phyloP scores from a whole-genome alignment of 805 yeast species.

The Saccharomycopsis schoenii region DNA sequence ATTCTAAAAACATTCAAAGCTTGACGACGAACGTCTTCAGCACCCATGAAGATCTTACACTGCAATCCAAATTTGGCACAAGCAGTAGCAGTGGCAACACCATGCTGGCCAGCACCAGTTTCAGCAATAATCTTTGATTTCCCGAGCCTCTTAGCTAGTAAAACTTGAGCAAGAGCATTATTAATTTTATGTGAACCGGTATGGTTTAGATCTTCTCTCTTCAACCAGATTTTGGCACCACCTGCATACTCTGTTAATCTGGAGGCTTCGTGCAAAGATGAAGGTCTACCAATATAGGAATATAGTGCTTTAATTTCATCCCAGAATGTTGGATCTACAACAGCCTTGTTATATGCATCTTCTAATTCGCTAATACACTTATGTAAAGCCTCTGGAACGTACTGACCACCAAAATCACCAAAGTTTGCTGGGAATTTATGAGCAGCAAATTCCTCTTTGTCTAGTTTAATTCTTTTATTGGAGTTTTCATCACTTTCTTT shows the following conservation, averaged over 20 bases:
- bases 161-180: slow-evolving; percentile 74
- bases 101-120: slow-evolving; percentile 92
- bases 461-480: slow-evolving; percentile 15
- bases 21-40: slow-evolving; percentile 97
- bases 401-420: slow-evolving; percentile 97
- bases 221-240: slow-evolving; percentile 95
- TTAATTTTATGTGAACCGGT: slow-evolving; percentile 85
- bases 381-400: slow-evolving; percentile 93
- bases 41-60: slow-evolving; percentile 97
- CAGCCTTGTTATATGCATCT: slow-evolving; percentile 75
- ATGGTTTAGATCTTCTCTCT: slow-evolving; percentile 91
- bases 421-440: slow-evolving; percentile 71
- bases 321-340: slow-evolving; percentile 90
- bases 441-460: slow-evolving; percentile 29
- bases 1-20: slow-evolving; percentile 96
- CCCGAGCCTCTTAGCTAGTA: slow-evolving; percentile 71
- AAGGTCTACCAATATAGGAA: slow-evolving; percentile 94
- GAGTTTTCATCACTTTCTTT: slow-evolving; percentile 22
- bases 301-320: slow-evolving; percentile 76
- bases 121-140: slow-evolving; percentile 74
- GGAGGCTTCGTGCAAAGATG: slow-evolving; percentile 83
- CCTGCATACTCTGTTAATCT: slow-evolving; percentile 84
- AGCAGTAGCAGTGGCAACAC: slow-evolving; percentile 89
- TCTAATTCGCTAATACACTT: slow-evolving; percentile 87
- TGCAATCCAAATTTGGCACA: slow-evolving; percentile 87